Evolutionary conservation across 2,329 filamentous ascomycete genomes (phyloP), one percentile per base, ranked within the genome.

Genomic region (Aspergillus nomiae): DNA sequence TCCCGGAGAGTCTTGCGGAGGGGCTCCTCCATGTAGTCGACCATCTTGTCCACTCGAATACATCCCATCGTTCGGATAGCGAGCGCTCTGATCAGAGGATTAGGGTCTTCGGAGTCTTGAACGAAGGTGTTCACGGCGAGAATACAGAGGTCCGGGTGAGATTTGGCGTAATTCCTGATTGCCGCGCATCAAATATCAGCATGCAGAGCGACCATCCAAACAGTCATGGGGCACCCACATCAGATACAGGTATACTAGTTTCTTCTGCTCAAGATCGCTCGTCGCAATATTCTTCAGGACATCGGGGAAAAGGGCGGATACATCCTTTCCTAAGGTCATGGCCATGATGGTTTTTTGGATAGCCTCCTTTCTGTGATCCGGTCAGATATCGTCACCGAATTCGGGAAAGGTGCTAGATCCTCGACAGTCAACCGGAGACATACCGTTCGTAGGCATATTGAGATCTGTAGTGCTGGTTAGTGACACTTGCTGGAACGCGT

Each of bases 271-370:
- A 67, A 99, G 82, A 75, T 99, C 95, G 53, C 82, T 84, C 1
- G 95, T 99, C 63, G 95, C 95, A 79, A 99, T 99, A 76, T 99
- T 99, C 86, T 99, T 99, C 68, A 99, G 84, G 38, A 99, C 95
- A 76, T 99, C 95, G 2, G 95, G 95, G 77, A 99, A 99, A 67
- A 99, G 84, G 61, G 94, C 92, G 59, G 95, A 99, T 64, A 99
- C 95, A 81, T 99, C 95, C 81, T 99, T 99, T 78, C 95, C 95
- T 71, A 99, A 80, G 1, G 95, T 99, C 95, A 99, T 99, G 77
- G 95, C 94, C 94, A 98, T 98, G 82, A 99, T 99, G 68, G 95
- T 99, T 86, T 97, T 98, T 78, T 99, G 95, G 72, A 99, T 99
- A 28, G 95, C 92, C 84, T 99, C 95, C 81, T 99, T 99, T 74